Conservation (phyloP, 202 grass and related monocot species). For the Dendrocalamus latiflorus region DNA sequence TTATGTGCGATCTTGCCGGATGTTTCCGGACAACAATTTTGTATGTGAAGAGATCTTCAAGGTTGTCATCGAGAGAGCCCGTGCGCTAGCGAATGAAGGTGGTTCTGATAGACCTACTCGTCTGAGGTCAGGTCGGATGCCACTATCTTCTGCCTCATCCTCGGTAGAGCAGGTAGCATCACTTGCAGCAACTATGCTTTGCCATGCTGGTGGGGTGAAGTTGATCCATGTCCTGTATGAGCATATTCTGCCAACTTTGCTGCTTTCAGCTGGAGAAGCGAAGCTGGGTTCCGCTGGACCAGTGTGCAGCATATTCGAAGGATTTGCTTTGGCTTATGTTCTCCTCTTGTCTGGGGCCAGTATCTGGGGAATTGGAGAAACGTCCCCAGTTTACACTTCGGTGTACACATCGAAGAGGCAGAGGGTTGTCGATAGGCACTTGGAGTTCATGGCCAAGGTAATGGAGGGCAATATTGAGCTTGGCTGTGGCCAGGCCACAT, state of each 20-base stretch:
- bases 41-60: slow-evolving; percentile 64
- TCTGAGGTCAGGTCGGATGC: slow-evolving; percentile 46
- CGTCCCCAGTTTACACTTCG: slow-evolving; percentile 31
- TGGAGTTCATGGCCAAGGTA: slow-evolving; percentile 56
- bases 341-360: slow-evolving; percentile 58
- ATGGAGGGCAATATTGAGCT: slow-evolving; percentile 60
- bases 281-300: slow-evolving; percentile 43
- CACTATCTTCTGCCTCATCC: slow-evolving; percentile 46
- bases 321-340: slow-evolving; percentile 61
- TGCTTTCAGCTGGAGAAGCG: slow-evolving; percentile 52
- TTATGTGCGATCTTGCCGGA: slow-evolving; percentile 49
- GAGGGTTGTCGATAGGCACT: slow-evolving; percentile 51
- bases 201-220: slow-evolving; percentile 52
- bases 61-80: slow-evolving; percentile 55
- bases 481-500: slow-evolving; percentile 56
- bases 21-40: slow-evolving; percentile 58
- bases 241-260: slow-evolving; percentile 57
- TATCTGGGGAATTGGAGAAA: slow-evolving; percentile 63
- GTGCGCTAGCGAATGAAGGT: slow-evolving; percentile 48
- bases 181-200: slow-evolving; percentile 62
- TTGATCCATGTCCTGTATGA: slow-evolving; percentile 63
- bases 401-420: slow-evolving; percentile 53
- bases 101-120: slow-evolving; percentile 11
- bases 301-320: slow-evolving; percentile 53
- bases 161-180: slow-evolving; percentile 53